Conservation (phyloP, 495 filamentous ascomycete species). For the Parachaetomium inaequale region DNA sequence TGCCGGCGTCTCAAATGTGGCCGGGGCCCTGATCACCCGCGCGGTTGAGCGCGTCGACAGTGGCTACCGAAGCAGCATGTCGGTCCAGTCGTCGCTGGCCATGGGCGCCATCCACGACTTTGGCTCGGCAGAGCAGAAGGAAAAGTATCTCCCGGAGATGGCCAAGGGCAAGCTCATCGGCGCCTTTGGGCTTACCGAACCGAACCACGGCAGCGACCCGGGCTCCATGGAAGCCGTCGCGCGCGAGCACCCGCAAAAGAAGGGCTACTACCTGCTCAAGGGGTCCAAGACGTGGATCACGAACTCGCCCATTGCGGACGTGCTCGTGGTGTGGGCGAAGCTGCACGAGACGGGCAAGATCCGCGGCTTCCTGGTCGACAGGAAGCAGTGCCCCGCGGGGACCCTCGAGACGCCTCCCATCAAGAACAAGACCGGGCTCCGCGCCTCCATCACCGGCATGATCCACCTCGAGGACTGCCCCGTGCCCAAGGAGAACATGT, state of each 20-base stretch:
- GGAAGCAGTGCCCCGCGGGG: constrained; percentile 73
- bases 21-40: constrained; percentile 87
- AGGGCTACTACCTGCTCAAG: constrained; percentile 74
- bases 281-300: constrained; percentile 99
- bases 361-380: constrained; percentile 86
- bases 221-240: constrained; percentile 92
- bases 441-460: constrained; percentile 96
- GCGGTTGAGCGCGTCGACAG: constrained; percentile 96
- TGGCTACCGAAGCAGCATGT: constrained; percentile 94
- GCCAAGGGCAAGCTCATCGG: constrained; percentile 84
- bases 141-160: constrained; percentile 77
- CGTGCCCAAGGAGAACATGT: constrained; percentile 88
- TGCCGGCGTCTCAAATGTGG: constrained; percentile 88
- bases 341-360: constrained; percentile 87
- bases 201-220: constrained; percentile 95
- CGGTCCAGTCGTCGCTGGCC: constrained; percentile 87
- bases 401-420: constrained; percentile 88
- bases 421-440: constrained; percentile 91
- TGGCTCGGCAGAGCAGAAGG: constrained; percentile 84
- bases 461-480: constrained; percentile 90
- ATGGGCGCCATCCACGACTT: constrained; percentile 98
- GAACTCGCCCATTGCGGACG: constrained; percentile 90
- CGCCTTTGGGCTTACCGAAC: constrained; percentile 93
- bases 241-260: constrained; percentile 80
- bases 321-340: constrained; percentile 94